phyloP scores from a whole-genome alignment of 208 protist genomes.

The Crithidia sp. region DNA sequence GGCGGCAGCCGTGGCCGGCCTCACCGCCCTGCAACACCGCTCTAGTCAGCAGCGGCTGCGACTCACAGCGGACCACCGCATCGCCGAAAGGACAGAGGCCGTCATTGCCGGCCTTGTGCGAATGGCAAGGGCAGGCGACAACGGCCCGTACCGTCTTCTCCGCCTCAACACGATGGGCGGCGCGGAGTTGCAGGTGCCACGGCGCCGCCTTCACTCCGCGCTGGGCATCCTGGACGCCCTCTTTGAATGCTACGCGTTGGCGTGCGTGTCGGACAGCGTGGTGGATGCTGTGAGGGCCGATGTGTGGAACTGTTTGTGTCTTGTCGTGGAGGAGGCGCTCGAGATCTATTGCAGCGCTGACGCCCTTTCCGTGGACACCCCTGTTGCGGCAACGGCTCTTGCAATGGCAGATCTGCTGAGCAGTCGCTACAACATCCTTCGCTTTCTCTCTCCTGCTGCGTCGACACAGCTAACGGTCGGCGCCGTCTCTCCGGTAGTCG shows the following conservation, averaged over 20 bases:
- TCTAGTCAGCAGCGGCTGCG: conserved; percentile 8
- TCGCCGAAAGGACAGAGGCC: conserved; percentile 2
- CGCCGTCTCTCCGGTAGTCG: not conserved
- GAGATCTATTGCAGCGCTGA: conserved; percentile 7
- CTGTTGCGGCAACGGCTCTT: conserved; percentile 13
- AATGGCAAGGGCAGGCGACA: not conserved
- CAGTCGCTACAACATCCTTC: conserved; percentile 12
- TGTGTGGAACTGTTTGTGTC: conserved; percentile 32
- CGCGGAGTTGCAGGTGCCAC: not conserved
- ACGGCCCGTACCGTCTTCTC: not conserved
- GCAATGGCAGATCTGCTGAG: conserved; percentile 10
- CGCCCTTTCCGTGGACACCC: conserved; percentile 1
- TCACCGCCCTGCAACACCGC: conserved; percentile 2
- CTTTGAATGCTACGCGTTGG: conserved; percentile 33
- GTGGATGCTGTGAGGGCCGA: conserved; percentile 18
- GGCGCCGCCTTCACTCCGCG: not conserved
- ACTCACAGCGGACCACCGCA: not conserved
- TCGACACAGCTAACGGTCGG: not conserved
- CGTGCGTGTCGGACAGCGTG: conserved; percentile 9
- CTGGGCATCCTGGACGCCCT: conserved; percentile 9
- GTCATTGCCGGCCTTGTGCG: not conserved
- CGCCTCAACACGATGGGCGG: conserved; percentile 10
- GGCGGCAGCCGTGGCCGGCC: not conserved
- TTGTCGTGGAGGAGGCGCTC: conserved; percentile 25
- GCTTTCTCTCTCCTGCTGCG: not conserved